Percentiles rank a stretch among this genome's conserved stretches.
Evolutionary conservation across 768 basidiomycete species (phyloP).

Genomic region (Pluteus cervinus): DNA sequence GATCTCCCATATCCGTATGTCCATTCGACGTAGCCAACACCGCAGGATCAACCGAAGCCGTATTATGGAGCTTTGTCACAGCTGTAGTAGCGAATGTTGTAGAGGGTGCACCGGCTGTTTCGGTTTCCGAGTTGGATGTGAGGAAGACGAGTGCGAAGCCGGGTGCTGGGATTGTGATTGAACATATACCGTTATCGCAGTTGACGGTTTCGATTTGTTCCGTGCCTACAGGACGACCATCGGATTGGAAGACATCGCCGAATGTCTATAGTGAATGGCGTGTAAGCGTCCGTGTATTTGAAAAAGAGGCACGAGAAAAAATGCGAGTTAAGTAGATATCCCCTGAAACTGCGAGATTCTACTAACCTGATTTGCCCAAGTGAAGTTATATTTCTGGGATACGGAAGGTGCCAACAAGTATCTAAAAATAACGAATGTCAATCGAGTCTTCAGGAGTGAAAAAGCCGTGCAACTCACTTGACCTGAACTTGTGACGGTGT

Average conservation of each 20-base stretch:
- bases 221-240: slow-evolving; percentile 58
- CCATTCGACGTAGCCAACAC: slow-evolving; percentile 66
- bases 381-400: slow-evolving; percentile 56
- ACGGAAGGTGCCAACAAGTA: slow-evolving; percentile 55
- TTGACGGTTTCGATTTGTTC: slow-evolving; percentile 50
- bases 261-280: slow-evolving; percentile 37
- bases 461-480: too few species aligned
- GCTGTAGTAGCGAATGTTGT: slow-evolving; percentile 48
- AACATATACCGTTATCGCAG: too few species aligned
- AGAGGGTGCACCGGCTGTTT: slow-evolving; percentile 26
- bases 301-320: not conserved
- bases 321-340: not conserved
- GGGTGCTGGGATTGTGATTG: slow-evolving; percentile 64
- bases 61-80: slow-evolving; percentile 42
- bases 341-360: not conserved
- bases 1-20: slow-evolving; percentile 20
- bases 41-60: slow-evolving; percentile 45
- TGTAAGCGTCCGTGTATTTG: not conserved
- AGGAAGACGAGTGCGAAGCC: slow-evolving; percentile 69
- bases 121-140: slow-evolving; percentile 19
- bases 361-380: slow-evolving; percentile 71
- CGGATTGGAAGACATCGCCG: slow-evolving; percentile 53
- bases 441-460: too few species aligned
- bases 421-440: slow-evolving; percentile 22
- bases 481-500: too few species aligned